These are phyloP conservation scores for Trypanosoma avium DNA, from an alignment of 208 protist species.

Conservation along the genomic window DNA sequence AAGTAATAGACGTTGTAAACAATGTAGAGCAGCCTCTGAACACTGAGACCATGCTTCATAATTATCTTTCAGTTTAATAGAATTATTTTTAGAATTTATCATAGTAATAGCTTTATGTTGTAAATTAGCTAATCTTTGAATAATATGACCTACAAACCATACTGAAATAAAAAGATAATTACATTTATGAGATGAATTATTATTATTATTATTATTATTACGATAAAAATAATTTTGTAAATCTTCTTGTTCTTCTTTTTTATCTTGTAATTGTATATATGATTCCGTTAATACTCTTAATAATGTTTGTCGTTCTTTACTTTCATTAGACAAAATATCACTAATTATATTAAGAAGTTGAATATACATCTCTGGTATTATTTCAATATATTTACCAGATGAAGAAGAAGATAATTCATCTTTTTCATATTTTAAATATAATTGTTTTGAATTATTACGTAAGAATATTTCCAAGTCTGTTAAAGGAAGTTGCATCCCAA, in stretches of 20 bases:
- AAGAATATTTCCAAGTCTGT: constrained; percentile 4
- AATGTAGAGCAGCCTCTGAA: constrained; percentile 8
- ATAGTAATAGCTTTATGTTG: not conserved
- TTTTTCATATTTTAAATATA: too few relatives aligned
- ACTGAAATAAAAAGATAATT: constrained; percentile 4
- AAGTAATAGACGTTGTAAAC: constrained; percentile 20
- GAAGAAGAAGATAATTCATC: too few relatives aligned
- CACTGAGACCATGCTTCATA: constrained; percentile 9
- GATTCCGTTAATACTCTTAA: constrained; percentile 3
- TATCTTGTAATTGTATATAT: too few relatives aligned
- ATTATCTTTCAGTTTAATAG: too few relatives aligned
- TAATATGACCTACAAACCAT: constrained; percentile 17
- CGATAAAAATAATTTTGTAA: too few relatives aligned
- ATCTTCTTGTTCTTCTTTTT: too few relatives aligned
- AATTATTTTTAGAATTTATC: too few relatives aligned
- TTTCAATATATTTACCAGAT: too few relatives aligned
- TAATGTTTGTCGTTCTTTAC: not conserved
- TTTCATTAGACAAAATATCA: not conserved
- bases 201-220: too few relatives aligned
- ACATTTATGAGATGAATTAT: too few relatives aligned
- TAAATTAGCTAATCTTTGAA: not conserved
- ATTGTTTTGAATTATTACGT: too few relatives aligned
- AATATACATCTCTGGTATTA: not conserved
- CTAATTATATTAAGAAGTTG: constrained; percentile 12
- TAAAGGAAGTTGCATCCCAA: constrained; percentile 14